Evolutionary conservation across 2,329 filamentous ascomycete species (phyloP).

Genomic region (Stemphylium lycopersici): DNA sequence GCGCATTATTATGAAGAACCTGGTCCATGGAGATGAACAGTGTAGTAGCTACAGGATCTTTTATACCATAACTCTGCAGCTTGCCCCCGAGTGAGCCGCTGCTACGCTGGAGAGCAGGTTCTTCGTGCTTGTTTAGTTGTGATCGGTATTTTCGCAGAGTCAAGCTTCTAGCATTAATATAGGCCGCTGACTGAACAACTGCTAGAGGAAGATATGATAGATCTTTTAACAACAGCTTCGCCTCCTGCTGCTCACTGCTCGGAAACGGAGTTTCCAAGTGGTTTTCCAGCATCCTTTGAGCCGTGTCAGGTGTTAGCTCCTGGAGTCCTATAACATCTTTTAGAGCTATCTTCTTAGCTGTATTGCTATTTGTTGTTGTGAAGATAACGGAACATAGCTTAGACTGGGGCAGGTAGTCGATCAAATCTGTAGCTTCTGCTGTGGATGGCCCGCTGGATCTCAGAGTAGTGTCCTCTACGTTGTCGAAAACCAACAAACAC

Average conservation of each 20-base stretch:
- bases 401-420: slow-evolving; percentile 21
- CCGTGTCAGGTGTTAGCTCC: slow-evolving; percentile 21
- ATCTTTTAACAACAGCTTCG: slow-evolving; percentile 19
- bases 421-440: slow-evolving; percentile 19
- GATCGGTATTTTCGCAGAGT: slow-evolving; percentile 20
- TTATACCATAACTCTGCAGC: slow-evolving; percentile 30
- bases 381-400: slow-evolving; percentile 22
- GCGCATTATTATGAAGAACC: slow-evolving; percentile 22
- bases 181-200: slow-evolving; percentile 27
- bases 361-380: slow-evolving; percentile 22
- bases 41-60: slow-evolving; percentile 49
- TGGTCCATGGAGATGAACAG: slow-evolving; percentile 52
- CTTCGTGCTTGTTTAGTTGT: background rate
- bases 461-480: slow-evolving; percentile 33
- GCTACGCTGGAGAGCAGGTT: slow-evolving; percentile 26
- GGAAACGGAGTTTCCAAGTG: slow-evolving; percentile 12
- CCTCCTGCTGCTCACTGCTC: slow-evolving; percentile 16
- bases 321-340: slow-evolving; percentile 22
- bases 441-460: slow-evolving; percentile 8
- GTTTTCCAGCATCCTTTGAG: slow-evolving; percentile 25
- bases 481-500: slow-evolving; percentile 26
- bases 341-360: slow-evolving; percentile 18
- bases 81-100: slow-evolving; percentile 43
- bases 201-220: slow-evolving; percentile 28
- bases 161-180: slow-evolving; percentile 15